These are phyloP conservation scores for Mortierella antarctica DNA, from an alignment of 192 early-diverging fungal genomes.

Conservation along the genomic window DNA sequence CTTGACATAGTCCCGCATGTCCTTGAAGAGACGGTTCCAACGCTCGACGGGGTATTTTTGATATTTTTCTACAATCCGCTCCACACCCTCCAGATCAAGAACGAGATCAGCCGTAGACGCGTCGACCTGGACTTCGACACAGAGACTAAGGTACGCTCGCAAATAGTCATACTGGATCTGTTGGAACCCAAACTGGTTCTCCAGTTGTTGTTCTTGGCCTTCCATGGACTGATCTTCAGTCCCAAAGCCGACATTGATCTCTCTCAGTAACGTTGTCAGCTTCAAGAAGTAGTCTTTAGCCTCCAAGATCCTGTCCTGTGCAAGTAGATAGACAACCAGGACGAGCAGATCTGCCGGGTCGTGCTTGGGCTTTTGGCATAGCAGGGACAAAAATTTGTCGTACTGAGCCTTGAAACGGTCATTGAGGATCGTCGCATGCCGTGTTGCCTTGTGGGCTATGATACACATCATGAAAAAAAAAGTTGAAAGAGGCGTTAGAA, in stretches of 20 bases:
- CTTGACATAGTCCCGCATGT: constrained; percentile 49
- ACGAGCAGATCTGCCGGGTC: constrained; percentile 45
- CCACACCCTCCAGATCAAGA: constrained; percentile 24
- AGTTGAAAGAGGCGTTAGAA: neutral
- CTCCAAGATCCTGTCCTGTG: constrained; percentile 60
- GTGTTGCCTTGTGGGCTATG: constrained; percentile 44
- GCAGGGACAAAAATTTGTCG: constrained; percentile 41
- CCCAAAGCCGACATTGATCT: neutral
- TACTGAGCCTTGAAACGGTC: constrained; percentile 52
- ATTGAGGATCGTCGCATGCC: constrained; percentile 52
- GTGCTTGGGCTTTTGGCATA: constrained; percentile 33
- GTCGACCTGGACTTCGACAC: constrained; percentile 35
- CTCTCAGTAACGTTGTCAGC: constrained; percentile 14
- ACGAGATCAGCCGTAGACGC: neutral
- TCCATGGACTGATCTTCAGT: neutral
- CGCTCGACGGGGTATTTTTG: constrained; percentile 49
- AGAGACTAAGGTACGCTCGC: constrained; percentile 57
- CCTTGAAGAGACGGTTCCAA: constrained; percentile 56
- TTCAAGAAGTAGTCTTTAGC: constrained; percentile 36
- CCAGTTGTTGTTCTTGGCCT: neutral
- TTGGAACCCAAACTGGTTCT: neutral
- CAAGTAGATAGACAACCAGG: constrained; percentile 54
- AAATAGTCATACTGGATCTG: constrained; percentile 60
- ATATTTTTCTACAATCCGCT: constrained; percentile 43
- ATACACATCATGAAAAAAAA: neutral